These are phyloP conservation scores for Mycena belliarum DNA, from an alignment of 768 basidiomycete species.

Conservation along the genomic window DNA sequence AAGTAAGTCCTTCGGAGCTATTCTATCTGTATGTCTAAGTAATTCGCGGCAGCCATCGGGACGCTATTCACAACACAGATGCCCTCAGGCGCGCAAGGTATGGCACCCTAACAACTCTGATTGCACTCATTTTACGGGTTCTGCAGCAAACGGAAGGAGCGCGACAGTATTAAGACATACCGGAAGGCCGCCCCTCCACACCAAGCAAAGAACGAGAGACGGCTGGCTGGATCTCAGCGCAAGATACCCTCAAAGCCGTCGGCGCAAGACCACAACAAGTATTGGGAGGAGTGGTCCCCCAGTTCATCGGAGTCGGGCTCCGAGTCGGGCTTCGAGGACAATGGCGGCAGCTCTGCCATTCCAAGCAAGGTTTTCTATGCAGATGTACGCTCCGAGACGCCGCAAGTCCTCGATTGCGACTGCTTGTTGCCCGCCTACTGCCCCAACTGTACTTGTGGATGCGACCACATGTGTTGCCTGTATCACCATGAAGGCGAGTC, in stretches of 20 bases:
- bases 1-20: not conserved
- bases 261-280: too few relatives aligned
- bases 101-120: not conserved
- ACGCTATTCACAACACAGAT: not conserved
- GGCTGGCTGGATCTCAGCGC: too few relatives aligned
- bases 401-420: not conserved
- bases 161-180: too few relatives aligned
- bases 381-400: not conserved
- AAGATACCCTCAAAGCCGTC: too few relatives aligned
- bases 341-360: not conserved
- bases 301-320: too few relatives aligned
- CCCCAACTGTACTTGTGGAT: too few relatives aligned
- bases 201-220: too few relatives aligned
- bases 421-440: not conserved
- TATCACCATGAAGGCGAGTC: not conserved
- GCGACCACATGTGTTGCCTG: not conserved
- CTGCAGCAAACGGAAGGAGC: not conserved
- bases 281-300: too few relatives aligned
- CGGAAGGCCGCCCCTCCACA: too few relatives aligned
- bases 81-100: not conserved
- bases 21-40: not conserved
- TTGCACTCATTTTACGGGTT: not conserved
- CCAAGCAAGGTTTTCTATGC: not conserved
- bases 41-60: not conserved
- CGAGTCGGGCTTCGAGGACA: not conserved